Evolutionary conservation across 495 filamentous ascomycete genomes (phyloP), one percentile per base, ranked within the genome.

Genomic region (Aspergillus cavernicola): DNA sequence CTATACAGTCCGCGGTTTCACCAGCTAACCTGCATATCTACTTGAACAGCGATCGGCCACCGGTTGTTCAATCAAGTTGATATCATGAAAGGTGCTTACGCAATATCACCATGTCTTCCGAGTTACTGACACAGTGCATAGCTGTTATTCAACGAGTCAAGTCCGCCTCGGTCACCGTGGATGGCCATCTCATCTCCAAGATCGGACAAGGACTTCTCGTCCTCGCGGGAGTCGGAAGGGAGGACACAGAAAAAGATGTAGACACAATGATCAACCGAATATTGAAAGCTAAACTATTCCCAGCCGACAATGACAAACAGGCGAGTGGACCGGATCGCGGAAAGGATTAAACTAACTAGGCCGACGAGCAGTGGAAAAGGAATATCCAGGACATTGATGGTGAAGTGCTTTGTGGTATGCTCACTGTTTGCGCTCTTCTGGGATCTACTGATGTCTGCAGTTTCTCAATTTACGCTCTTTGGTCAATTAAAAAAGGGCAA

Each of bases 141-240:
- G 93, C 90, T 41, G 90, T 99, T 53, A 79, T 99, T 24, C 95
- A 99, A 71, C 80, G 95, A 51, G 95, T 97, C 50, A 85, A 92
- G 46, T 97, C 93, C 16, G 95, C 95, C 49, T 96, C 95, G n/a
- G 95, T 99, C 62, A 95, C 89, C 9, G 90, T 99, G n/a, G 92
- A 97, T 64, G 85, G 86, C 52, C 77, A 95, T 61, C 67, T 96
- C 28, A 82, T 99, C 7, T 97, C 95, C 1, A 84, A 83, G 1
- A 97, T 99, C 60, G 88, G 88, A 35, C 88, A 85, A 65, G 95
- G 95, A 24, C 74, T 99, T 35, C 77, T 99, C 2, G 90, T 97
- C 13, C 85, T 99, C 60, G 91, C 91, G 22, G 95, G 91, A 24
- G 82, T 99, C 16, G 89, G 88, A 15, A 89, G 90, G 20, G 88